A percentile compares a stretch with the other conserved stretches of the same genome.
Conservation (phyloP, 2,329 filamentous ascomycete genomes). For the Botrytis byssoidea region DNA sequence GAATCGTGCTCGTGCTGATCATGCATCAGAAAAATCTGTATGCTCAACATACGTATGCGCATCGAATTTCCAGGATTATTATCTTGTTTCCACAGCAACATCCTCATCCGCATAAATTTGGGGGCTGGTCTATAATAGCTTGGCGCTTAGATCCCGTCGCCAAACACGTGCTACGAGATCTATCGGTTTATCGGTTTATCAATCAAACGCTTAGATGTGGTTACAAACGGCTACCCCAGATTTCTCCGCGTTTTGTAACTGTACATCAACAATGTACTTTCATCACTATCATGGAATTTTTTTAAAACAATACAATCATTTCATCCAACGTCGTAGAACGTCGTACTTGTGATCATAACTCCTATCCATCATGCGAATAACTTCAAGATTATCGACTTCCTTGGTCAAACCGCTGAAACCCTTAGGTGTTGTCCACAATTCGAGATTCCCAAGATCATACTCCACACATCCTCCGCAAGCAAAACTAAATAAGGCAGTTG, state of each 20-base stretch:
- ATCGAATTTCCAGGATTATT: constrained; percentile 7
- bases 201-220: constrained; percentile 9
- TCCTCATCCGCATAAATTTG: constrained; percentile 7
- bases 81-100: constrained; percentile 13
- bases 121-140: constrained; percentile 10
- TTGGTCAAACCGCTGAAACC: background rate
- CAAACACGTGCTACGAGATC: background rate
- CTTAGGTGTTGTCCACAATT: background rate
- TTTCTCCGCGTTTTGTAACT: constrained; percentile 9
- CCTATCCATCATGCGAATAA: constrained; percentile 12
- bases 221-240: constrained; percentile 7
- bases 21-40: constrained; percentile 1
- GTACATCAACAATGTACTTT: constrained; percentile 8
- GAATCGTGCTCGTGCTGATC: background rate
- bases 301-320: background rate
- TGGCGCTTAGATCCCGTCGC: background rate
- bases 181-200: background rate
- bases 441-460: constrained; percentile 27
- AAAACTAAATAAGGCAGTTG: constrained; percentile 78
- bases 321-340: constrained; percentile 12
- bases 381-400: background rate
- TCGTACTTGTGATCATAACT: constrained; percentile 3
- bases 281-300: background rate
- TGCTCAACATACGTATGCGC: background rate
- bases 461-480: constrained; percentile 52